Conservation (phyloP, 2,329 filamentous ascomycete species). For the Aspergillus japonicus region DNA sequence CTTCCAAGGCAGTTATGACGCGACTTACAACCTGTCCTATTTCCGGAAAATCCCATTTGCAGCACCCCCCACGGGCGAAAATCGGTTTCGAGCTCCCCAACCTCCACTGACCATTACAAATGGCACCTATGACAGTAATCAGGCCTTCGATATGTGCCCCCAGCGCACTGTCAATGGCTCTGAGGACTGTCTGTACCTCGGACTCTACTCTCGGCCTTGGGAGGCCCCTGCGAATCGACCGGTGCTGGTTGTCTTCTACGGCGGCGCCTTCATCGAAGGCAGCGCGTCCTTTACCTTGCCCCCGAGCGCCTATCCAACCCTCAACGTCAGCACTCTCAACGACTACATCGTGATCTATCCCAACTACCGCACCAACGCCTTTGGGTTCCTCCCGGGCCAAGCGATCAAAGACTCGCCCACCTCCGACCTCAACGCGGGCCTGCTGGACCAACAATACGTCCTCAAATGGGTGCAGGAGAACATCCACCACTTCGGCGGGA, state of each 20-base stretch:
- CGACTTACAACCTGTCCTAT: slow-evolving; percentile 57
- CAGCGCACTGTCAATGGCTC: slow-evolving; percentile 57
- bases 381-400: slow-evolving; percentile 55
- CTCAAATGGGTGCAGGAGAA: slow-evolving; percentile 56
- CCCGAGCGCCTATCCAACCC: slow-evolving; percentile 57
- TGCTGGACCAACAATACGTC: slow-evolving; percentile 54
- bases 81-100: slow-evolving; percentile 62
- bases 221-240: slow-evolving; percentile 46
- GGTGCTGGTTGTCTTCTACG: slow-evolving; percentile 61
- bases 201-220: slow-evolving; percentile 61
- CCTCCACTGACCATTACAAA: slow-evolving; percentile 51
- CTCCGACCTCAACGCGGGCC: slow-evolving; percentile 53
- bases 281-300: slow-evolving; percentile 56
- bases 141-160: slow-evolving; percentile 58
- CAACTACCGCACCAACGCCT: slow-evolving; percentile 59
- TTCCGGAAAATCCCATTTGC: slow-evolving; percentile 63
- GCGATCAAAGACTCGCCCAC: slow-evolving; percentile 45
- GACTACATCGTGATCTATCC: slow-evolving; percentile 54
- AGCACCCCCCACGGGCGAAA: slow-evolving; percentile 56
- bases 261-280: slow-evolving; percentile 62
- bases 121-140: slow-evolving; percentile 56
- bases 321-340: slow-evolving; percentile 54
- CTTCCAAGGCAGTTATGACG: slow-evolving; percentile 54
- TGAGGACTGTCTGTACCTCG: slow-evolving; percentile 63
- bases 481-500: slow-evolving; percentile 55